Percentiles rank a stretch among this genome's conserved stretches.
These are phyloP conservation scores for Cymbidium sinense DNA, from an alignment of 106 monocot genomes.

Conservation along the genomic window DNA sequence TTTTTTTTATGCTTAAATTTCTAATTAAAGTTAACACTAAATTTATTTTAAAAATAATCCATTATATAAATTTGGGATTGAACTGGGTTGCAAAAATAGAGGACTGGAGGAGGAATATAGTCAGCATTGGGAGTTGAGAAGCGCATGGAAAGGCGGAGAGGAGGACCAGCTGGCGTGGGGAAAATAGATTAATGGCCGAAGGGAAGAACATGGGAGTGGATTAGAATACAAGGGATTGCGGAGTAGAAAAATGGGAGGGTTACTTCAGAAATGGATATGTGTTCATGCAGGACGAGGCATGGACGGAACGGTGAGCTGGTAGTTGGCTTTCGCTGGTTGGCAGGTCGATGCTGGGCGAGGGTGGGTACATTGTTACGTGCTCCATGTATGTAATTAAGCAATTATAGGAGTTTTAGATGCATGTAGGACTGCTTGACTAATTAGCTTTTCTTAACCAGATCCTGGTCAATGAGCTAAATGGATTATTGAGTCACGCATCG, in stretches of 20 bases:
- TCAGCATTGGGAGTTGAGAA: slow-evolving; percentile 13
- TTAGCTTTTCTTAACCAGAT: too few relatives aligned
- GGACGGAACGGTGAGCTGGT: slow-evolving; percentile 1
- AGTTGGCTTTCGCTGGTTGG: slow-evolving; percentile 27
- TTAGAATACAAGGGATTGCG: not conserved
- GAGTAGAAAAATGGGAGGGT: not conserved
- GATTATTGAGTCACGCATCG: too few relatives aligned
- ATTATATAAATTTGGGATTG: too few relatives aligned
- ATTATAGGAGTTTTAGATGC: too few relatives aligned
- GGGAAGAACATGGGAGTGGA: slow-evolving; percentile 11
- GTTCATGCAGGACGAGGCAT: slow-evolving; percentile 24
- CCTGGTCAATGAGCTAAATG: too few relatives aligned
- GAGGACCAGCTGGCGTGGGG: not conserved
- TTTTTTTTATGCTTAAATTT: too few relatives aligned
- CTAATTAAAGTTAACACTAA: too few relatives aligned
- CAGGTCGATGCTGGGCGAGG: not conserved
- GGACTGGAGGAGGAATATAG: slow-evolving; percentile 8
- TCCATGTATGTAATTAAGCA: not conserved
- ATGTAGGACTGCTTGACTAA: too few relatives aligned
- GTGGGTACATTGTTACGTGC: too few relatives aligned
- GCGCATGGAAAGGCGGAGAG: slow-evolving; percentile 24
- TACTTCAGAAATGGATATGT: slow-evolving; percentile 27
- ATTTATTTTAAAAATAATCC: too few relatives aligned
- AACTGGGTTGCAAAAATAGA: not conserved
- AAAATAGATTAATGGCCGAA: not conserved